Evolutionary conservation across 23 red algal species (phyloP).

Genomic region (Pyropia haitanensis): DNA sequence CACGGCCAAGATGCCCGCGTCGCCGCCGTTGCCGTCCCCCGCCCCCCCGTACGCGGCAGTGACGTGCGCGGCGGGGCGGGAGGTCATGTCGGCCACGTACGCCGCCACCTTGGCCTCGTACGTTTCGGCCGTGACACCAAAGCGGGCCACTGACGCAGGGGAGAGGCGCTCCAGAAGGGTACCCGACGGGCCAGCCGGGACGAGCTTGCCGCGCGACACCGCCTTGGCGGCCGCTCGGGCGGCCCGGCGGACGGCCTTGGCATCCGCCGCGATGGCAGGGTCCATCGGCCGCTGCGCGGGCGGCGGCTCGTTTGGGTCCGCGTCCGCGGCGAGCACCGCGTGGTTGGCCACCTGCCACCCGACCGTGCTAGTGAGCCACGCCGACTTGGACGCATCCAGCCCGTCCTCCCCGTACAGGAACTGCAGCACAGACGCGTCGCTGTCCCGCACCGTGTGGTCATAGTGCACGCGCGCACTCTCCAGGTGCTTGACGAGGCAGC

Average conservation of each 20-base stretch:
- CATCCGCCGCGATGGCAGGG: too few species aligned
- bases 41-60: too few species aligned
- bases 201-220: too few species aligned
- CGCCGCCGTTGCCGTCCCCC: too few species aligned
- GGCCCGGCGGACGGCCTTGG: too few species aligned
- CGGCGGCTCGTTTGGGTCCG: too few species aligned
- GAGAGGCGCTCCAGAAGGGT: conserved; percentile 31
- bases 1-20: too few species aligned
- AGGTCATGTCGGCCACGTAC: neutral
- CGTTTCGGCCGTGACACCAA: conserved; percentile 23
- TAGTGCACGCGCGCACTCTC: conserved; percentile 82
- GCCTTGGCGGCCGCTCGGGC: too few species aligned
- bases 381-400: conserved; percentile 75
- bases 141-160: conserved; percentile 11
- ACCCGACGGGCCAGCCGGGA: neutral
- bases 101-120: conserved; percentile 21
- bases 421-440: conserved; percentile 64
- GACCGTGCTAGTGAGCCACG: conserved; percentile 63
- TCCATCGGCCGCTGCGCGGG: too few species aligned
- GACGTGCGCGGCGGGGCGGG: neutral
- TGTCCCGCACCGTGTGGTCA: conserved; percentile 85
- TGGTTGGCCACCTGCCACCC: conserved; percentile 51
- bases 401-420: conserved; percentile 99
- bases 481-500: conserved; percentile 93
- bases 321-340: too few species aligned